A percentile compares a stretch with the other conserved stretches of the same genome.
Evolutionary conservation across 2,329 filamentous ascomycete genomes (phyloP).

Genomic region (Stenocarpella maydis): DNA sequence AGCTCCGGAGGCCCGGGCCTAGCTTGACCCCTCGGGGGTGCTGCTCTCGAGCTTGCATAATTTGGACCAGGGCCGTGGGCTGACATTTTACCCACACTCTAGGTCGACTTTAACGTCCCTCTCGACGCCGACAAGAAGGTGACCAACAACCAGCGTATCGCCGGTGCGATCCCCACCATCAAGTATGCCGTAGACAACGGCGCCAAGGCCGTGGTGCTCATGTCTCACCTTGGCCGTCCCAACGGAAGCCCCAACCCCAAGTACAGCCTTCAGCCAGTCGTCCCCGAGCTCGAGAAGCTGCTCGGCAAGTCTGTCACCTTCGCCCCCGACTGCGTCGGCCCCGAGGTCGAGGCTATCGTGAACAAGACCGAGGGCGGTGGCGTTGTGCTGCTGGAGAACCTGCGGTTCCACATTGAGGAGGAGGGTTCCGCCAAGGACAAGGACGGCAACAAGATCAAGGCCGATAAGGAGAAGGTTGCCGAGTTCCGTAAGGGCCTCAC

Average conservation of each 20-base stretch:
- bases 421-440: conserved; percentile 95
- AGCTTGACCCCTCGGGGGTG: neutral
- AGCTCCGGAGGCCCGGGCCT: neutral
- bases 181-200: conserved; percentile 91
- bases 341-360: conserved; percentile 88
- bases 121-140: conserved; percentile 92
- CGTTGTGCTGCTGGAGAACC: conserved; percentile 93
- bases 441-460: conserved; percentile 97
- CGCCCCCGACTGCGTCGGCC: conserved; percentile 88
- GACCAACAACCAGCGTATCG: conserved; percentile 98
- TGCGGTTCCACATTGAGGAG: conserved; percentile 98
- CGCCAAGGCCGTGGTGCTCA: conserved; percentile 92
- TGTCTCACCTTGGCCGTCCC: conserved; percentile 98
- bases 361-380: conserved; percentile 82
- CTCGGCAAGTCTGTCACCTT: conserved; percentile 86
- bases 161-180: conserved; percentile 93
- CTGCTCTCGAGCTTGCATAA: neutral
- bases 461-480: conserved; percentile 89
- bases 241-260: conserved; percentile 90
- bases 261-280: conserved; percentile 93
- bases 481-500: conserved; percentile 96
- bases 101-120: conserved; percentile 99
- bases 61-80: conserved; percentile 27
- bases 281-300: conserved; percentile 90
- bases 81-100: conserved; percentile 37